A percentile compares a stretch with the other conserved stretches of the same genome.
phyloP scores from a whole-genome alignment of 345 rosid genomes.

The Dipteronia dyeriana region DNA sequence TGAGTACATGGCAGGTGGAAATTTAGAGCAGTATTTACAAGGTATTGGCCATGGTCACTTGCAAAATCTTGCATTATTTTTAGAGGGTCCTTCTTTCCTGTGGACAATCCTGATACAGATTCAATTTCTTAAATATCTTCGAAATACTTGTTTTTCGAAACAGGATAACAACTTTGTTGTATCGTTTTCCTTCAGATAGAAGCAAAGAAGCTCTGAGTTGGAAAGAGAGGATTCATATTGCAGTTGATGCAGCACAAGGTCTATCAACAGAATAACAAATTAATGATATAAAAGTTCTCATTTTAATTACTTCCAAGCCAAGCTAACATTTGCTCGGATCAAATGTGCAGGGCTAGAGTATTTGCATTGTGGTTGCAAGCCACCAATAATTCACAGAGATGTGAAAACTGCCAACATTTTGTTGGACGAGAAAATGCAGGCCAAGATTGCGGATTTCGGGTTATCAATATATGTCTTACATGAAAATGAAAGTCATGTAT shows the following conservation, averaged over 20 bases:
- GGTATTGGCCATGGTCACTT: constrained; percentile 13
- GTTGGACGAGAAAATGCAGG: constrained; percentile 42
- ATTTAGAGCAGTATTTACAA: constrained; percentile 21
- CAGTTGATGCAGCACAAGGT: constrained; percentile 45
- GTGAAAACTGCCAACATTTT: constrained; percentile 47
- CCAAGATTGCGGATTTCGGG: constrained; percentile 49
- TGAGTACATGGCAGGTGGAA: constrained; percentile 43
- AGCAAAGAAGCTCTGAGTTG: constrained; percentile 24
- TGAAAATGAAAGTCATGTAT: constrained; percentile 38
- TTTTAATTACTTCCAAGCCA: not conserved
- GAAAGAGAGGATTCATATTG: constrained; percentile 37
- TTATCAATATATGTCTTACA: constrained; percentile 39
- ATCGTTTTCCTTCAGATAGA: constrained; percentile 14
- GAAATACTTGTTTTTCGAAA: too few relatives aligned
- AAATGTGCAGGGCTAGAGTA: constrained; percentile 28
- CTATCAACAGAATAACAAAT: not conserved
- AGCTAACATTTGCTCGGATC: not conserved
- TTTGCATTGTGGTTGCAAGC: constrained; percentile 31
- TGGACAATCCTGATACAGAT: too few relatives aligned
- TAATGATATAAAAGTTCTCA: not conserved
- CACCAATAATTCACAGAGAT: constrained; percentile 39
- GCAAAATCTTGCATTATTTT: not conserved
- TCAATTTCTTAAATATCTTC: too few relatives aligned
- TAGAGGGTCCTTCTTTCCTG: not conserved
- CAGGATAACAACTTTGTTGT: not conserved